phyloP scores from a whole-genome alignment of 164 flowering plant genomes.

The Annona cherimola region DNA sequence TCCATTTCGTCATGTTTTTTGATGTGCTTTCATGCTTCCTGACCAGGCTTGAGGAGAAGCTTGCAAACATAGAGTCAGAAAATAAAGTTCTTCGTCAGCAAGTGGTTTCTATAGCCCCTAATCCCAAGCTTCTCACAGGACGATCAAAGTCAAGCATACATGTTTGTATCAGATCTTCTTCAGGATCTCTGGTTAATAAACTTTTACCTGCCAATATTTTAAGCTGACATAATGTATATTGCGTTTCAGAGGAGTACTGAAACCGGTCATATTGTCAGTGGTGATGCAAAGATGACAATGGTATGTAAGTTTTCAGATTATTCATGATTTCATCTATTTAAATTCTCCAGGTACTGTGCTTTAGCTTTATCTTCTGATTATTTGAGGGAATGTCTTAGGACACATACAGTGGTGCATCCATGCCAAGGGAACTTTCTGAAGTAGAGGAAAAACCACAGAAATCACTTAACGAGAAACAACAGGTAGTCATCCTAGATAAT shows the following conservation, averaged over 20 bases:
- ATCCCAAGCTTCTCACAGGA: constrained; percentile 64
- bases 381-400: constrained; percentile 41
- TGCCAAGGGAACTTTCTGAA: constrained; percentile 56
- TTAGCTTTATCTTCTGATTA: constrained; percentile 4
- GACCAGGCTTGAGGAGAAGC: constrained; percentile 90
- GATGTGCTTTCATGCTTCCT: neutral
- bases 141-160: constrained; percentile 83
- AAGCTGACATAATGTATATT: constrained; percentile 6
- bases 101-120: constrained; percentile 84
- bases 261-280: constrained; percentile 34
- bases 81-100: constrained; percentile 97
- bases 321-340: constrained; percentile 1
- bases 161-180: constrained; percentile 33
- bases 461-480: constrained; percentile 94
- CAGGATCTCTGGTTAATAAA: neutral
- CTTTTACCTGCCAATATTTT: neutral
- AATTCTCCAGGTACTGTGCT: neutral
- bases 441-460: constrained; percentile 94
- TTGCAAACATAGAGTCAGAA: constrained; percentile 82
- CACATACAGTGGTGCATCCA: constrained; percentile 49
- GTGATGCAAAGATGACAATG: constrained; percentile 42
- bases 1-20: neutral
- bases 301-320: constrained; percentile 30
- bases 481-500: constrained; percentile 40
- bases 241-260: constrained; percentile 54